Evolutionary conservation across 2,329 filamentous ascomycete genomes (phyloP).

Genomic region (Botrytis sinoallii): DNA sequence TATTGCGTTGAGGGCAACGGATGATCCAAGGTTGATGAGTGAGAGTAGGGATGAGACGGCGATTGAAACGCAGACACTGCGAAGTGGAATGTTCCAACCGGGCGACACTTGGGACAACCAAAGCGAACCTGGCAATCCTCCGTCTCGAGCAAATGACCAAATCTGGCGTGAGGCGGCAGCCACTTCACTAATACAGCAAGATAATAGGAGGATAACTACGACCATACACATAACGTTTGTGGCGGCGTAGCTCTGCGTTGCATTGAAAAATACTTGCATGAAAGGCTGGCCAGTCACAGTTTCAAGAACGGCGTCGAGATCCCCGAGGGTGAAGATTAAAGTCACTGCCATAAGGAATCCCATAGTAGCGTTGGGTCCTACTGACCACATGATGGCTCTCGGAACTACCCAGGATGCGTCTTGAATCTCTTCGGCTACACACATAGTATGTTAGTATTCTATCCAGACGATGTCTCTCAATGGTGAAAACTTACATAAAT

Average conservation of each 20-base stretch:
- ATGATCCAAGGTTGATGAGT: conserved; percentile 49
- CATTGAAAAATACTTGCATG: conserved; percentile 36
- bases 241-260: conserved; percentile 36
- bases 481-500: conserved; percentile 37
- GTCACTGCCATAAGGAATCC: conserved; percentile 42
- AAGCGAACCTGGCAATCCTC: conserved; percentile 41
- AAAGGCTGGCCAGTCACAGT: conserved; percentile 38
- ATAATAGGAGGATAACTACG: conserved; percentile 40
- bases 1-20: conserved; percentile 50
- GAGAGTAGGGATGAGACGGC: conserved; percentile 20
- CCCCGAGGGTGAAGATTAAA: conserved; percentile 40
- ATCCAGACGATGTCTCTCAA: not conserved
- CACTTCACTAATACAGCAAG: conserved; percentile 39
- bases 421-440: conserved; percentile 46
- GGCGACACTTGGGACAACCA: conserved; percentile 40
- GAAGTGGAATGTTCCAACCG: conserved; percentile 23
- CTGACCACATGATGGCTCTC: conserved; percentile 40
- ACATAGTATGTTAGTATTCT: not conserved
- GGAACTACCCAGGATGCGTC: conserved; percentile 48
- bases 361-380: conserved; percentile 40
- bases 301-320: conserved; percentile 34
- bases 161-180: conserved; percentile 39
- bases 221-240: conserved; percentile 47
- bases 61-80: conserved; percentile 23
- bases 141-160: conserved; percentile 45